Conservation (phyloP, 1,284 basidiomycete species). For the Cyathus olla region DNA sequence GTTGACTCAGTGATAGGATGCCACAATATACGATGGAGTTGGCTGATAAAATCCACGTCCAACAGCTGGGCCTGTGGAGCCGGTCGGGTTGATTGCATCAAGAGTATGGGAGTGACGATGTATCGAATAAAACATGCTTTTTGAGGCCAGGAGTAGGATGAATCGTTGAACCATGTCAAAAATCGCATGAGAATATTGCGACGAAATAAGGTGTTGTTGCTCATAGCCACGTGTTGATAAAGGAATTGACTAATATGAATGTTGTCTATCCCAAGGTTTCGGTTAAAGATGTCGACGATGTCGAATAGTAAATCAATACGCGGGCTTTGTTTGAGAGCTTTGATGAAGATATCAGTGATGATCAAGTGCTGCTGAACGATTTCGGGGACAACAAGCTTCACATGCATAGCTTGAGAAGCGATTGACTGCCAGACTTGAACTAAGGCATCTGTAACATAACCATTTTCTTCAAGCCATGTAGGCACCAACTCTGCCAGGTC, state of each 20-base stretch:
- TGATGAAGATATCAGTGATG: slow-evolving; percentile 84
- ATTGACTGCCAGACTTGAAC: slow-evolving; percentile 80
- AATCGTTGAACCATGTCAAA: slow-evolving; percentile 85
- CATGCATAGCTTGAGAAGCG: slow-evolving; percentile 58
- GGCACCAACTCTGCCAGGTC: slow-evolving; percentile 81
- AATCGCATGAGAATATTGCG: slow-evolving; percentile 90
- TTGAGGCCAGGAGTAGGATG: slow-evolving; percentile 76
- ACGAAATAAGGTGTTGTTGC: slow-evolving; percentile 73
- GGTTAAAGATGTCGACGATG: slow-evolving; percentile 86
- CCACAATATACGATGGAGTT: slow-evolving; percentile 86
- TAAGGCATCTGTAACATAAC: slow-evolving; percentile 74
- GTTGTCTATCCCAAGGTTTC: slow-evolving; percentile 86
- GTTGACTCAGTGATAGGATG: slow-evolving; percentile 74
- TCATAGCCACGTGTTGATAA: slow-evolving; percentile 86
- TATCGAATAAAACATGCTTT: slow-evolving; percentile 91
- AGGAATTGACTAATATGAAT: slow-evolving; percentile 90
- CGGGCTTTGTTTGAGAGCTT: slow-evolving; percentile 72
- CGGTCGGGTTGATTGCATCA: slow-evolving; percentile 78
- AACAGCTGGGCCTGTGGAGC: slow-evolving; percentile 68
- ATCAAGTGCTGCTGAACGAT: slow-evolving; percentile 74
- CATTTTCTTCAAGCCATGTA: slow-evolving; percentile 80
- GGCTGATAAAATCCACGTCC: slow-evolving; percentile 76
- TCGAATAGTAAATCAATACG: slow-evolving; percentile 93
- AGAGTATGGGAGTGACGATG: slow-evolving; percentile 90
- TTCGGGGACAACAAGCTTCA: slow-evolving; percentile 60